Conservation (phyloP, 225 moss, liverwort and hornwort genomes). For the Thuidium tamariscinum region DNA sequence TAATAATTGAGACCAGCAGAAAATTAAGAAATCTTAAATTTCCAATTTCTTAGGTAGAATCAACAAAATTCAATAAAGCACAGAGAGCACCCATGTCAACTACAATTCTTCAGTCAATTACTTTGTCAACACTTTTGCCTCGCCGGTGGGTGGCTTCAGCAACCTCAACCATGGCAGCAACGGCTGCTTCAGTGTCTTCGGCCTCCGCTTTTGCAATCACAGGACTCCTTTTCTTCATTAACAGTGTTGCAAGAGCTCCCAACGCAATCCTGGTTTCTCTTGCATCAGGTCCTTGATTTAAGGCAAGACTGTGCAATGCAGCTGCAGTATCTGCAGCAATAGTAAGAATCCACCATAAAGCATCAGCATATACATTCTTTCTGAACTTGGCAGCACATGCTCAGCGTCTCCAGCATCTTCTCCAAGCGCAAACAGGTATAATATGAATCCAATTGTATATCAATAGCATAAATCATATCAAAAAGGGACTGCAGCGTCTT, state of each 20-base stretch:
- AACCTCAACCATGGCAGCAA: constrained; percentile 90
- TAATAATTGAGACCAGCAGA: neutral
- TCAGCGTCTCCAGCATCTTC: neutral
- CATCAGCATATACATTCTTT: neutral
- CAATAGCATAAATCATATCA: neutral
- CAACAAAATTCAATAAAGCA: neutral
- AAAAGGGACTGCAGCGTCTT: neutral
- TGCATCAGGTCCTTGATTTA: constrained; percentile 36
- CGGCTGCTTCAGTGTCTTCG: constrained; percentile 94
- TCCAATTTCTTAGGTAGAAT: neutral
- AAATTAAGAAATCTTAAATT: neutral
- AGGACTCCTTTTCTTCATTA: constrained; percentile 56
- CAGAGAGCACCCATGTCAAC: neutral
- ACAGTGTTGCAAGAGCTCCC: constrained; percentile 62
- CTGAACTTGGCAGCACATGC: neutral
- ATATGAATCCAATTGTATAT: neutral
- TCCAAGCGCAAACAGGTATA: neutral
- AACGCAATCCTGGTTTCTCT: constrained; percentile 61
- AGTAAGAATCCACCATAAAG: neutral
- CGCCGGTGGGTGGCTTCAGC: constrained; percentile 36
- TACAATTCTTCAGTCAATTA: neutral
- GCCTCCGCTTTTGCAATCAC: constrained; percentile 80
- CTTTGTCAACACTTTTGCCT: constrained; percentile 46
- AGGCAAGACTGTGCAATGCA: constrained; percentile 38
- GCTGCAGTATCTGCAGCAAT: constrained; percentile 31